phyloP scores from a whole-genome alignment of 1,139 yeast genomes.

The Candida neerlandica region DNA sequence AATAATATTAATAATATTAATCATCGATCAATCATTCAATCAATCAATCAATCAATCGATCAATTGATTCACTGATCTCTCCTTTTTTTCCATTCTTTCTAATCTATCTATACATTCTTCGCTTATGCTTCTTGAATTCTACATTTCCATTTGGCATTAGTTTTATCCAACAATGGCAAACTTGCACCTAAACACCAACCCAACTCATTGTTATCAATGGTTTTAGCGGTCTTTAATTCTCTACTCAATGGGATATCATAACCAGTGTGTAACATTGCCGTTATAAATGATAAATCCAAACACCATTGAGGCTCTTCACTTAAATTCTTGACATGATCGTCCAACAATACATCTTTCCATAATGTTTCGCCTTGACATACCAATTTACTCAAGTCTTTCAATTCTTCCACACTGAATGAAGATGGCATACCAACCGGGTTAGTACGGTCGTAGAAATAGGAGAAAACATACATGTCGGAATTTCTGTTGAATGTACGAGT shows the following conservation, averaged over 20 bases:
- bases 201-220: constrained; percentile 81
- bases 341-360: constrained; percentile 67
- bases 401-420: constrained; percentile 81
- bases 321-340: constrained; percentile 67
- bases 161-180: constrained; percentile 75
- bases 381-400: constrained; percentile 74
- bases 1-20: too few relatives aligned
- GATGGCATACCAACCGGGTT: constrained; percentile 93
- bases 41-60: too few relatives aligned
- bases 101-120: neutral
- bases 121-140: constrained; percentile 30
- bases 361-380: constrained; percentile 82
- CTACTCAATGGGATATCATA: constrained; percentile 90
- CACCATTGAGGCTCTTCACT: constrained; percentile 91
- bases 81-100: neutral
- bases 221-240: constrained; percentile 90
- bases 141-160: constrained; percentile 71
- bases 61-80: neutral
- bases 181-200: constrained; percentile 99
- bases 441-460: constrained; percentile 93
- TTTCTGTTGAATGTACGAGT: constrained; percentile 68
- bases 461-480: constrained; percentile 83
- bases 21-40: too few relatives aligned
- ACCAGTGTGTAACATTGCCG: constrained; percentile 88
- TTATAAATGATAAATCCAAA: constrained; percentile 85